Percentiles rank a stretch among this genome's conserved stretches.
Conservation (phyloP, 1,284 basidiomycete genomes). For the Fomitopsis palustris region DNA sequence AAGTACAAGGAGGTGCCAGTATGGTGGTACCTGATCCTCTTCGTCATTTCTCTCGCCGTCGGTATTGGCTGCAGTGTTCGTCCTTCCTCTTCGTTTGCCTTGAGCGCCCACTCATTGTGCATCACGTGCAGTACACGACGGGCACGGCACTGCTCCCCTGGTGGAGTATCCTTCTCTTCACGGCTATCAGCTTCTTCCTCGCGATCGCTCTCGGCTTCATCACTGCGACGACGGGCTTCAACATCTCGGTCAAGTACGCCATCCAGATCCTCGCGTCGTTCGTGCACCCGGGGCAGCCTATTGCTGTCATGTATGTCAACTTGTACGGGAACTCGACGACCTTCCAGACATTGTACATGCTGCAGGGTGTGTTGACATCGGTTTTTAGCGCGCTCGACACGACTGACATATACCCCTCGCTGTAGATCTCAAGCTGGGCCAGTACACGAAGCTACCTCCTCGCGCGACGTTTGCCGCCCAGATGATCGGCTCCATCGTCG, state of each 20-base stretch:
- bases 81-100: not conserved
- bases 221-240: constrained; percentile 51
- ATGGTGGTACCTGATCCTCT: constrained; percentile 46
- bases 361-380: constrained; percentile 39
- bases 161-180: constrained; percentile 52
- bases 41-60: constrained; percentile 46
- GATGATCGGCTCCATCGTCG: constrained; percentile 41
- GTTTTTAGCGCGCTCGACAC: too few relatives aligned
- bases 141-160: constrained; percentile 46
- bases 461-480: constrained; percentile 45
- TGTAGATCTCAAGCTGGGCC: constrained; percentile 53
- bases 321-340: constrained; percentile 57
- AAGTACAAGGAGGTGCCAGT: constrained; percentile 52
- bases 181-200: constrained; percentile 40
- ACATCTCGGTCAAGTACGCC: constrained; percentile 46
- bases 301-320: constrained; percentile 52
- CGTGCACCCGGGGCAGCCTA: constrained; percentile 56
- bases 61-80: constrained; percentile 47
- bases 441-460: constrained; percentile 54
- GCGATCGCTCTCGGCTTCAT: constrained; percentile 49
- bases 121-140: constrained; percentile 34
- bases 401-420: too few relatives aligned
- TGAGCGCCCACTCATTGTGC: not conserved
- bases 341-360: constrained; percentile 54
- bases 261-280: constrained; percentile 61